These are phyloP conservation scores for Copromyces sp. DNA, from an alignment of 495 filamentous ascomycete species.

Conservation along the genomic window DNA sequence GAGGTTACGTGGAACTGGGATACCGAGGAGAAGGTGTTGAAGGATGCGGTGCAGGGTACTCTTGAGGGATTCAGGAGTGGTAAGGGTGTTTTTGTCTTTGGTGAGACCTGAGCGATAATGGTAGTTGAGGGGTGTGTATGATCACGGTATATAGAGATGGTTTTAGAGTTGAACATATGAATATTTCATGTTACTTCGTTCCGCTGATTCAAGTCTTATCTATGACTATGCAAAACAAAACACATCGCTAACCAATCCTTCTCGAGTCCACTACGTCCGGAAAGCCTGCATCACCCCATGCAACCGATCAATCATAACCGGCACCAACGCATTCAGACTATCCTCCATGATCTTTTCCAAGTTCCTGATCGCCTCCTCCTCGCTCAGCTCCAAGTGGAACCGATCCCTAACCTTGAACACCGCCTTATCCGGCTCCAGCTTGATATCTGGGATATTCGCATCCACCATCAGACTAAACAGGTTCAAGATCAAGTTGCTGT, in stretches of 20 bases:
- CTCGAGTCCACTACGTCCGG: conserved; percentile 45
- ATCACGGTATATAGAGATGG: not conserved
- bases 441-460: conserved; percentile 92
- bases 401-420: conserved; percentile 91
- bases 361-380: conserved; percentile 84
- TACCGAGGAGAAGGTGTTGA: conserved; percentile 56
- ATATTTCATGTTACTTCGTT: not conserved
- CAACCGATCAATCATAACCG: conserved; percentile 87
- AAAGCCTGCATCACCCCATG: conserved; percentile 92
- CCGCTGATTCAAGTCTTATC: not conserved
- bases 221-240: not conserved
- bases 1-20: conserved; percentile 73
- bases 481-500: conserved; percentile 85
- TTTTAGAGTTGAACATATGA: not conserved
- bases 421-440: conserved; percentile 81
- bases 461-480: conserved; percentile 95
- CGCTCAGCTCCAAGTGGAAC: conserved; percentile 83
- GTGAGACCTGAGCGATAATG: conserved; percentile 25
- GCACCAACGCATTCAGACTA: conserved; percentile 76
- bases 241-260: not conserved
- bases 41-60: conserved; percentile 70
- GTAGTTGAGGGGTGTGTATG: not conserved
- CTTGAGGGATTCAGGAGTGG: conserved; percentile 68
- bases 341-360: conserved; percentile 84
- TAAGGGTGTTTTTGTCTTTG: conserved; percentile 83